A percentile compares a stretch with the other conserved stretches of the same genome.
phyloP scores from a whole-genome alignment of 768 basidiomycete species.

The Pholiota microspora region DNA sequence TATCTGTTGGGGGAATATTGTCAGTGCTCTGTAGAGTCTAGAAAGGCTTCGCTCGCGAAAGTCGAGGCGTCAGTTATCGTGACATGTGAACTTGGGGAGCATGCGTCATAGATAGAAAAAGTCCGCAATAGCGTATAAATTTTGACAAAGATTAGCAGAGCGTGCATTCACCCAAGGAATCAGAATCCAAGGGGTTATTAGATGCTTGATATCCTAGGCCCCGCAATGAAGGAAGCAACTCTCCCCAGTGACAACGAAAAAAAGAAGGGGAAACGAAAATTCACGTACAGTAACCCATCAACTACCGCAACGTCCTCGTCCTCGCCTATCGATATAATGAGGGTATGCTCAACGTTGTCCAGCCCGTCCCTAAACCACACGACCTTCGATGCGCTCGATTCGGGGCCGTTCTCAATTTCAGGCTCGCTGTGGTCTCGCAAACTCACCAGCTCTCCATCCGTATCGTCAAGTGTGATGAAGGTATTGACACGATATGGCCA shows the following conservation, averaged over 20 bases:
- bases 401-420: slow-evolving; percentile 13
- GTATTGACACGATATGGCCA: slow-evolving; percentile 23
- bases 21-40: too few species aligned
- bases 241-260: neutral
- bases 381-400: slow-evolving; percentile 15
- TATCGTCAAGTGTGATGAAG: slow-evolving; percentile 21
- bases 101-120: too few species aligned
- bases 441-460: slow-evolving; percentile 4
- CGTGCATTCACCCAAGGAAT: too few species aligned
- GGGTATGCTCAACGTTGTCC: slow-evolving; percentile 17
- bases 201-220: too few species aligned
- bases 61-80: too few species aligned
- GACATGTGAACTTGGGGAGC: too few species aligned
- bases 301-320: slow-evolving; percentile 21
- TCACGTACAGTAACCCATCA: slow-evolving; percentile 19
- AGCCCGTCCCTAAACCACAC: slow-evolving; percentile 18
- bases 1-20: slow-evolving; percentile 11
- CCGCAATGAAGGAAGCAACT: too few species aligned
- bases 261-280: neutral
- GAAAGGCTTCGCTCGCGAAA: too few species aligned
- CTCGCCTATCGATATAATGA: slow-evolving; percentile 18
- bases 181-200: too few species aligned
- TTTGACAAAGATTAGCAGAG: too few species aligned
- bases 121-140: too few species aligned
- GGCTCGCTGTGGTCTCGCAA: slow-evolving; percentile 16